These are phyloP conservation scores for Priceomyces haplophilus DNA, from an alignment of 805 yeast species.

Conservation along the genomic window DNA sequence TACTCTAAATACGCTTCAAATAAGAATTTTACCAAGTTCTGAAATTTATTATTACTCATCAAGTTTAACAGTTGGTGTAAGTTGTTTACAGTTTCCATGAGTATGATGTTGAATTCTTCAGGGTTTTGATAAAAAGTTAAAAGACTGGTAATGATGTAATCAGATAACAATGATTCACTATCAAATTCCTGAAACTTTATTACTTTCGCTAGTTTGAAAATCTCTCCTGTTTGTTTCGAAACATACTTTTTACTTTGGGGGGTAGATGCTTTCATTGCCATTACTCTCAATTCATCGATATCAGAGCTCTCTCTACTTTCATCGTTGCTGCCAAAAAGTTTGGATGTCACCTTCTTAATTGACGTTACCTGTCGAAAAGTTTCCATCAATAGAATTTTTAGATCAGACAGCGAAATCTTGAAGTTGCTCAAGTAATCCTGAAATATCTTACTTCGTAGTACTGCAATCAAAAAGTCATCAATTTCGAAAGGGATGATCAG, in stretches of 20 bases:
- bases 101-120: slow-evolving; percentile 7
- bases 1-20: slow-evolving; percentile 13
- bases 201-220: background rate
- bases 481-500: background rate
- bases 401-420: background rate
- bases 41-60: slow-evolving; percentile 7
- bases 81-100: slow-evolving; percentile 10
- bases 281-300: slow-evolving; percentile 10
- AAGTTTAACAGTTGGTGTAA: slow-evolving; percentile 9
- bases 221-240: background rate
- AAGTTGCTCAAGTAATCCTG: background rate
- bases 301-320: background rate
- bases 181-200: background rate
- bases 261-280: slow-evolving; percentile 14
- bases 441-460: background rate
- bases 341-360: background rate
- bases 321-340: slow-evolving; percentile 3
- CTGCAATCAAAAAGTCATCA: background rate
- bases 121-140: slow-evolving; percentile 17
- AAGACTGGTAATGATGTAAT: slow-evolving; percentile 5
- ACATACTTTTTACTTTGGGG: background rate
- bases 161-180: background rate
- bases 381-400: slow-evolving; percentile 1
- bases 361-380: background rate
- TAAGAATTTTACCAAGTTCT: slow-evolving; percentile 13